Evolutionary conservation across 1,139 yeast genomes (phyloP).

Genomic region (Protomyces gravidus): DNA sequence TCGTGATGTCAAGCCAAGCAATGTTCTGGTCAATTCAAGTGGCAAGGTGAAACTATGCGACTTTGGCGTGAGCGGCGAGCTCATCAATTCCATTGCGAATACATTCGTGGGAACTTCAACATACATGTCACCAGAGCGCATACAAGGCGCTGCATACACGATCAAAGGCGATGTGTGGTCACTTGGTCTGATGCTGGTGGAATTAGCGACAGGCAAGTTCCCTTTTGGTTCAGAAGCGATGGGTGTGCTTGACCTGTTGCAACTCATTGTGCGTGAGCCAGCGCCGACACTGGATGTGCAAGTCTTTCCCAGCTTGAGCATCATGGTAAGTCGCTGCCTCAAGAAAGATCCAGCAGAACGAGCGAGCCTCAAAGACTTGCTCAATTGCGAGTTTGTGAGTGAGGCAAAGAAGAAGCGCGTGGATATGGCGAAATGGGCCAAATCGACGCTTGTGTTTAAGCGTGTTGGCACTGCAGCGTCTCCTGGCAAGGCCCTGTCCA

Average conservation of each 20-base stretch:
- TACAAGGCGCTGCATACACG: constrained; percentile 88
- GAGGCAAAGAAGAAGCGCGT: constrained; percentile 46
- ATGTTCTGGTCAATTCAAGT: constrained; percentile 67
- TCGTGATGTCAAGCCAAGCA: constrained; percentile 95
- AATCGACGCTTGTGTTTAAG: constrained; percentile 34
- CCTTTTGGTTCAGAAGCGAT: constrained; percentile 59
- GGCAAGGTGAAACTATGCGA: constrained; percentile 93
- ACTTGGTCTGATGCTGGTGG: constrained; percentile 81
- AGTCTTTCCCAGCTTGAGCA: constrained; percentile 14
- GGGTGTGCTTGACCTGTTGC: constrained; percentile 83
- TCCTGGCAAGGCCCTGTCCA: no score
- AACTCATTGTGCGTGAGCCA: constrained; percentile 85
- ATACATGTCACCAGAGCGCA: constrained; percentile 96
- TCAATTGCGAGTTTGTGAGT: constrained; percentile 42
- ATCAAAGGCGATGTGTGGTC: constrained; percentile 97
- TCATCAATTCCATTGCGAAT: constrained; percentile 91
- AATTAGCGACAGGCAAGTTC: constrained; percentile 74
- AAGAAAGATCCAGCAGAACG: constrained; percentile 22
- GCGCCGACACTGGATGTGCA: constrained; percentile 59
- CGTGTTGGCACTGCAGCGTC: neutral
- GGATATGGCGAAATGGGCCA: constrained; percentile 55
- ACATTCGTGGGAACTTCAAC: constrained; percentile 98
- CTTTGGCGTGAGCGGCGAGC: constrained; percentile 92
- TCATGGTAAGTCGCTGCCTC: constrained; percentile 14
- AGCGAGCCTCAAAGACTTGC: constrained; percentile 13